A percentile compares a stretch with the other conserved stretches of the same genome.
Conservation (phyloP, 306 rosid species). For the Lathyrus tuberosus region DNA sequence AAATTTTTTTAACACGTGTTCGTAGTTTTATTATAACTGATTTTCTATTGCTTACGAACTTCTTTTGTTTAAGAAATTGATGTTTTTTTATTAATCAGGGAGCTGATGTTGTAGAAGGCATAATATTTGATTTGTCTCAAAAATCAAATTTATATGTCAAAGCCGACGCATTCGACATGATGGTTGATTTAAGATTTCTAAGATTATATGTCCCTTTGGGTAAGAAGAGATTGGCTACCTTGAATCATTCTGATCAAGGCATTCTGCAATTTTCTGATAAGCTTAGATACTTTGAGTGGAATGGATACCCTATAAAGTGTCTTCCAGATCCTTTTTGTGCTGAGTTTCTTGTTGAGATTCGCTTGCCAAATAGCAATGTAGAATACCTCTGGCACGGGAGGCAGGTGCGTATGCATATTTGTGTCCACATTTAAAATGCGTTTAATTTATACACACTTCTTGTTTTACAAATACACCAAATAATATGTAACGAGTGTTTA, state of each 20-base stretch:
- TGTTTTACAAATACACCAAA: no score
- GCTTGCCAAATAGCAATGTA: neutral
- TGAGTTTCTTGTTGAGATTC: conserved; percentile 13
- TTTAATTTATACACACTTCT: no score
- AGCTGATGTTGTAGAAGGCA: conserved; percentile 10
- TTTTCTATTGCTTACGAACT: no score
- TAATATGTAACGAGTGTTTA: no score
- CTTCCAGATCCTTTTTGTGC: conserved; percentile 15
- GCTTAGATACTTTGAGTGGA: conserved; percentile 21
- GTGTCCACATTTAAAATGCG: no score
- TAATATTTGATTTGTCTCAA: conserved; percentile 9
- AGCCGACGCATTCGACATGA: neutral
- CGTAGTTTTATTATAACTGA: no score
- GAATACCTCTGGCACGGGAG: conserved; percentile 25
- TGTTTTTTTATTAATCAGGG: no score
- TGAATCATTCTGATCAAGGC: neutral
- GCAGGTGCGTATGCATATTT: conserved; percentile 7
- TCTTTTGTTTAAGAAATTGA: no score
- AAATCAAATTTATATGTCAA: neutral
- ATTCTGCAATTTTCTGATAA: neutral
- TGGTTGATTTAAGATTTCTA: conserved; percentile 15
- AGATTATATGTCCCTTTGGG: neutral
- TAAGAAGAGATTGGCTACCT: neutral
- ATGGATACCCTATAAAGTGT: neutral
- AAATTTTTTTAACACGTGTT: no score